Evolutionary conservation across 768 basidiomycete genomes (phyloP).

Genomic region (Zangia roseola): DNA sequence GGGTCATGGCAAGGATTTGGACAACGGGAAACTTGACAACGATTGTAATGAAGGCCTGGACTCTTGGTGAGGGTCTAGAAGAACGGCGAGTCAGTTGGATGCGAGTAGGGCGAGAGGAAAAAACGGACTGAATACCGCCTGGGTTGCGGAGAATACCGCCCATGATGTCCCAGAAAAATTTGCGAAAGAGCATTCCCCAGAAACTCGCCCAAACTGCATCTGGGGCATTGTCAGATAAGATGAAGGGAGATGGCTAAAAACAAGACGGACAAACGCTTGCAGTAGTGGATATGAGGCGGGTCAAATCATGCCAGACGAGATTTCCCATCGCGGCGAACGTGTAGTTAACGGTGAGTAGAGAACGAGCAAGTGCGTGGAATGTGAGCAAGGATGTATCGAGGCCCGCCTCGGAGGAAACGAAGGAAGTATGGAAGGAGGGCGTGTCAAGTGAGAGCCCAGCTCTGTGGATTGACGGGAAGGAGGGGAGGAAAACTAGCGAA

Average conservation of each 20-base stretch:
- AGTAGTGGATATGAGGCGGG: constrained; percentile 65
- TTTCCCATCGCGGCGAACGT: constrained; percentile 58
- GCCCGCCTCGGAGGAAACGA: constrained; percentile 18
- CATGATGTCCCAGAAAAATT: constrained; percentile 98
- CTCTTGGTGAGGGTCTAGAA: constrained; percentile 56
- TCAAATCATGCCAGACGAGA: constrained; percentile 78
- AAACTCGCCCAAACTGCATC: constrained; percentile 81
- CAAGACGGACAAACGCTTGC: constrained; percentile 67
- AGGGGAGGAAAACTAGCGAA: no score
- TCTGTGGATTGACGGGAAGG: no score
- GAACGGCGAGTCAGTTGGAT: background rate
- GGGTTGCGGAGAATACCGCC: constrained; percentile 75
- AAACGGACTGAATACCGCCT: constrained; percentile 74
- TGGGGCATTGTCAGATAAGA: constrained; percentile 29
- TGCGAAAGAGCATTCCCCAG: constrained; percentile 82
- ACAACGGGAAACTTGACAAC: constrained; percentile 80
- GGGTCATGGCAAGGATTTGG: constrained; percentile 62
- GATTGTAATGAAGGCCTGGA: constrained; percentile 62
- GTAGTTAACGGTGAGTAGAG: background rate
- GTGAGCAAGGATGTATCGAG: constrained; percentile 23
- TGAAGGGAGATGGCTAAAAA: background rate
- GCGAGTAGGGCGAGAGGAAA: background rate
- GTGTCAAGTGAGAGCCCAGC: no score
- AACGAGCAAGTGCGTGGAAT: background rate
- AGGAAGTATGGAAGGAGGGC: constrained; percentile 6